phyloP scores from a whole-genome alignment of 2,329 filamentous ascomycete species.

The Colletotrichum sp. region DNA sequence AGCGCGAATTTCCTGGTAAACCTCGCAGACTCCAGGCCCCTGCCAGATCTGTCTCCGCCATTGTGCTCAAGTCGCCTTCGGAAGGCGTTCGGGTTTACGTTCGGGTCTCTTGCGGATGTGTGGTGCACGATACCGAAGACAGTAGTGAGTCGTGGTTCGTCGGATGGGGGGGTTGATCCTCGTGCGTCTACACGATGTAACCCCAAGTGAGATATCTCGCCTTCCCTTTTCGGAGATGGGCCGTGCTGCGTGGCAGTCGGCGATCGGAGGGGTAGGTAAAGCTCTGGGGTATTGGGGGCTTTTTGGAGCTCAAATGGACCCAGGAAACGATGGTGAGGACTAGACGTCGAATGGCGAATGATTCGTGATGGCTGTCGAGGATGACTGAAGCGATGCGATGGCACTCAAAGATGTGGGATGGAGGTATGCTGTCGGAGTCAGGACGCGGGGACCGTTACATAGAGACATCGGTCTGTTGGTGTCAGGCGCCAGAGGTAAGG shows the following conservation, averaged over 20 bases:
- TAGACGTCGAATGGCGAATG: not conserved
- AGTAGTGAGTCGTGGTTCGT: not conserved
- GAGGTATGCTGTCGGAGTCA: not conserved
- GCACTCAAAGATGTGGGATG: not conserved
- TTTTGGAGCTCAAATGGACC: not conserved
- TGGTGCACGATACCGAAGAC: not conserved
- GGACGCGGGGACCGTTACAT: not conserved
- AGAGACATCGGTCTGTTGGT: not conserved
- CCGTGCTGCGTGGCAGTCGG: not conserved
- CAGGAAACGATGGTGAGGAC: not conserved
- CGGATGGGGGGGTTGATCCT: not conserved
- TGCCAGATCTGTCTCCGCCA: not conserved
- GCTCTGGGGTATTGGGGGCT: not conserved
- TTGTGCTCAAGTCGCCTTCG: not conserved
- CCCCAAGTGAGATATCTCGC: constrained; percentile 3
- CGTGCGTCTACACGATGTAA: constrained; percentile 1
- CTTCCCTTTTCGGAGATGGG: constrained; percentile 4
- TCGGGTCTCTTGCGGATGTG: not conserved
- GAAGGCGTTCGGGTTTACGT: not conserved
- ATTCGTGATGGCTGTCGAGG: not conserved
- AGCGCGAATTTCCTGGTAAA: not conserved
- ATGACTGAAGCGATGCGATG: not conserved
- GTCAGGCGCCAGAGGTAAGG: not conserved
- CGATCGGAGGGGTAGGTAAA: not conserved
- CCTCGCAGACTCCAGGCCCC: not conserved